Base-by-base conservation (phyloP, 305 asterid genomes). In the Andrographis paniculata region DNA sequence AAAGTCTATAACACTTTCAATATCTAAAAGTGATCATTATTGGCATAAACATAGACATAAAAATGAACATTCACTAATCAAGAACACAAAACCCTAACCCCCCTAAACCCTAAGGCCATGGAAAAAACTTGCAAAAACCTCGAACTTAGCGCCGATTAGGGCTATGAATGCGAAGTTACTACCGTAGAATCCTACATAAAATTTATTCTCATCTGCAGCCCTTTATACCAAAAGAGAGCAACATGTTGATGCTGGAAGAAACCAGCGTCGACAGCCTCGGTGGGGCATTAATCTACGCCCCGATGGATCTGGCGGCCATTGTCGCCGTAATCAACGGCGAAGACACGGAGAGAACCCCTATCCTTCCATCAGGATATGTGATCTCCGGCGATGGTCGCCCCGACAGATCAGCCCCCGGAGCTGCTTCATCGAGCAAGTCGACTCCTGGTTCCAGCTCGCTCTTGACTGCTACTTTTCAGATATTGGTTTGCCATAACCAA, bases 331-430 rank as follows among this genome's bases (percentile, higher is more conserved):
- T 78, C 0, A 60, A 50, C 15, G 86, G 87, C 1, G 78, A 36
- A 11, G 86, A 80, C 53, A 50, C 55, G 0, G 22, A 28, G 14
- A 51, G 23, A 17, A 44, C 68, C 40, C 66, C 82, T 0, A 64
- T 81, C 52, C 80, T 76, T 0, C 97, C 95, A 10, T 80, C 88
- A 0, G 94, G 95, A 7, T 74, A 68, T 6, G 38, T 79, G 21
- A 79, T 87, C 48, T 74, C 94, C 9, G 30, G 69, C 0, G 84
- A 81, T 13, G 85, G 79, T 5, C 65, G 69, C 0, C 21, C 27
- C 9, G 52, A 55, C 8, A 55, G 45, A n/a, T n/a, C n/a, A 17
- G 67, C 49, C 21, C 1, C 3, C 14, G 70, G 56, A 61, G 53
- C 8, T 3, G 42, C 43, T 38, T 2, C 72, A 2, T 52, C 74